Conservation (phyloP, 1,284 basidiomycete genomes). For the Pseudozyma flocculosa region DNA sequence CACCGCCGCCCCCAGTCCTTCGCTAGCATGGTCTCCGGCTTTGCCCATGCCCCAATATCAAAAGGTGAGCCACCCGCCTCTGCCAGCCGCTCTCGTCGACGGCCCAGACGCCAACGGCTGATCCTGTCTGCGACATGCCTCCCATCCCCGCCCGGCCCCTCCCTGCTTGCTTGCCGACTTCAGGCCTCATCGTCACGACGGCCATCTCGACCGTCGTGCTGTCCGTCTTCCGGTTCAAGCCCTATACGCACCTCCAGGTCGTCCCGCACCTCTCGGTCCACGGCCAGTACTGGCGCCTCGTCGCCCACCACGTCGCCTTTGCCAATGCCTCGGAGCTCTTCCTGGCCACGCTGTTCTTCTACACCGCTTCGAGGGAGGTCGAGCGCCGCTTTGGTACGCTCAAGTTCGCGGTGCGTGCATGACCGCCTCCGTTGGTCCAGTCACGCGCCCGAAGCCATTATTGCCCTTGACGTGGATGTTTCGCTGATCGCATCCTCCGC, state of each 20-base stretch:
- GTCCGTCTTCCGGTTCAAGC: slow-evolving; percentile 55
- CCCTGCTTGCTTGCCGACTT: too few species aligned
- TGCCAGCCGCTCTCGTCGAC: too few species aligned
- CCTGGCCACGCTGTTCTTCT: slow-evolving; percentile 73
- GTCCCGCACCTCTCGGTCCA: slow-evolving; percentile 64
- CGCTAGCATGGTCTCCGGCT: slow-evolving; percentile 27
- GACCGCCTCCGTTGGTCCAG: neutral
- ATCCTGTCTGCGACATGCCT: too few species aligned
- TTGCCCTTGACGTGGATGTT: too few species aligned
- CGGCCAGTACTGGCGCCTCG: slow-evolving; percentile 78
- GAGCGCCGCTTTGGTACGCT: slow-evolving; percentile 82
- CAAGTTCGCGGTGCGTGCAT: slow-evolving; percentile 77
- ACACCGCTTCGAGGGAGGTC: slow-evolving; percentile 70
- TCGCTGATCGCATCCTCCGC: too few species aligned
- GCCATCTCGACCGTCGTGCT: slow-evolving; percentile 11
- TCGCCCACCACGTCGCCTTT: slow-evolving; percentile 74
- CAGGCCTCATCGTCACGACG: slow-evolving; percentile 17
- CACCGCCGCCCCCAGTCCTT: too few species aligned
- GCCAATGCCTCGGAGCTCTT: slow-evolving; percentile 82
- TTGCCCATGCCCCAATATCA: slow-evolving; percentile 27
- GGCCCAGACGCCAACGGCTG: too few species aligned
- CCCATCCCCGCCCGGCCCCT: too few species aligned
- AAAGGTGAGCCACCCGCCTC: slow-evolving; percentile 8
- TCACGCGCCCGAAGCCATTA: too few species aligned
- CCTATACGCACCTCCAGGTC: slow-evolving; percentile 33